Evolutionary conservation across 2,329 filamentous ascomycete genomes (phyloP).

Genomic region (Nemania sp.): DNA sequence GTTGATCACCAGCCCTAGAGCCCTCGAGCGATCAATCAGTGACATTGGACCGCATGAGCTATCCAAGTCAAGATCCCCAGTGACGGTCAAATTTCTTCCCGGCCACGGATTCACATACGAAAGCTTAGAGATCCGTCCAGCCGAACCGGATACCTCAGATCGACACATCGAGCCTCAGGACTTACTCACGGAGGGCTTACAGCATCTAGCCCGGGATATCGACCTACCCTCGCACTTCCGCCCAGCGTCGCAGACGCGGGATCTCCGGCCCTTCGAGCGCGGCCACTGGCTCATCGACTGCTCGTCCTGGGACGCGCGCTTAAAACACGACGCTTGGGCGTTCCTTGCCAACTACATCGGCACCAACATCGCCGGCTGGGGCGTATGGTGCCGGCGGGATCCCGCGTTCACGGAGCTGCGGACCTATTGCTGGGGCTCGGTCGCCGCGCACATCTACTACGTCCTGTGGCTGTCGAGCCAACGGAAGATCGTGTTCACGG

Average conservation of each 20-base stretch:
- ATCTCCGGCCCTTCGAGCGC: constrained; percentile 64
- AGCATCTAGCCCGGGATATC: constrained; percentile 56
- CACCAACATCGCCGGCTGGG: constrained; percentile 66
- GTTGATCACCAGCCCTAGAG: constrained; percentile 25
- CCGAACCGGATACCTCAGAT: constrained; percentile 55
- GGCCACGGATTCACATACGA: constrained; percentile 36
- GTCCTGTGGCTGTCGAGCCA: constrained; percentile 73
- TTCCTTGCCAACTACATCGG: constrained; percentile 63
- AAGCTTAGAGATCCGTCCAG: constrained; percentile 55
- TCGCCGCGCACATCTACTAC: constrained; percentile 73
- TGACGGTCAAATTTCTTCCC: constrained; percentile 32
- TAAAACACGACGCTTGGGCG: constrained; percentile 61
- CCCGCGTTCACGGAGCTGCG: constrained; percentile 54
- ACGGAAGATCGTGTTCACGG: constrained; percentile 60
- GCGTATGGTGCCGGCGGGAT: constrained; percentile 60
- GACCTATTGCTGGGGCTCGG: constrained; percentile 78
- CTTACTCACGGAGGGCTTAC: constrained; percentile 60
- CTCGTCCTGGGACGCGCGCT: constrained; percentile 52
- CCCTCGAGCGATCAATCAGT: constrained; percentile 40
- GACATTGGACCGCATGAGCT: constrained; percentile 39
- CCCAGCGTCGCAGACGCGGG: constrained; percentile 52
- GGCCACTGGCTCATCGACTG: constrained; percentile 76
- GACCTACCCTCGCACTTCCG: constrained; percentile 57
- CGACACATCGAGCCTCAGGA: constrained; percentile 47
- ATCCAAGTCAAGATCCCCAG: constrained; percentile 15